Evolutionary conservation across 106 monocot genomes (phyloP), one percentile per base, ranked within the genome.

Genomic region (Allium cepa): DNA sequence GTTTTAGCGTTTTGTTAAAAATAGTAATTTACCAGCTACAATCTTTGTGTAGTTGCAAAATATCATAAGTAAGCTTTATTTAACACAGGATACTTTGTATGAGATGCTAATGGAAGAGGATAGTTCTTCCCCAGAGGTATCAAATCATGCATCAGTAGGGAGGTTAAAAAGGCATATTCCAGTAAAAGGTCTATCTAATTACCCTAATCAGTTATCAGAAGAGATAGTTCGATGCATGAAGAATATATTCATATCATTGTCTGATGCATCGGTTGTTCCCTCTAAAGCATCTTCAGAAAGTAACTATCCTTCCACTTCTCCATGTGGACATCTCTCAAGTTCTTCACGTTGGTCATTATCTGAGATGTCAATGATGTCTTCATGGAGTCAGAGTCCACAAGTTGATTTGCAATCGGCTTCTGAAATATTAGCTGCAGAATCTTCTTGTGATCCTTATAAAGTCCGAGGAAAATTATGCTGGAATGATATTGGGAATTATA

Each of bases 161-260:
- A 85, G 78, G 68, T 9, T 90, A 55, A 66, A 64, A 15, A 85
- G 65, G 58, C 84, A 73, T 26, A 69, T 90, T 57, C 62, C 74
- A 46, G 36, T 74, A 15, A 77, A 78, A 57, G 81, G 79, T 36
- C 60, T 90, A 2, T 77, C 71, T 76, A 82, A 76, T 49, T 60
- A 81, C 53, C 93, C 86, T 56, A 94, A 87, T 77, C 63, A 46
- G 63, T 72, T 94, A 9, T 87, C 94, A 13, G 87, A 94, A 62
- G 94, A 94, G 66, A 87, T 90, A 75, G 90, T 94, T 26, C 71
- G 84, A 16, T 90, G 90, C 47, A 87, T 94, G 94, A 94, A 80
- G 73, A 84, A 82, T 73, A 94, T 94, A 50, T 94, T 87, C 71
- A 73, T 94, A 28, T 78, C 90, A 17, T 74, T 94, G 36, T 77